phyloP scores from a whole-genome alignment of 148 eudicot species.

The Cornus controversa region DNA sequence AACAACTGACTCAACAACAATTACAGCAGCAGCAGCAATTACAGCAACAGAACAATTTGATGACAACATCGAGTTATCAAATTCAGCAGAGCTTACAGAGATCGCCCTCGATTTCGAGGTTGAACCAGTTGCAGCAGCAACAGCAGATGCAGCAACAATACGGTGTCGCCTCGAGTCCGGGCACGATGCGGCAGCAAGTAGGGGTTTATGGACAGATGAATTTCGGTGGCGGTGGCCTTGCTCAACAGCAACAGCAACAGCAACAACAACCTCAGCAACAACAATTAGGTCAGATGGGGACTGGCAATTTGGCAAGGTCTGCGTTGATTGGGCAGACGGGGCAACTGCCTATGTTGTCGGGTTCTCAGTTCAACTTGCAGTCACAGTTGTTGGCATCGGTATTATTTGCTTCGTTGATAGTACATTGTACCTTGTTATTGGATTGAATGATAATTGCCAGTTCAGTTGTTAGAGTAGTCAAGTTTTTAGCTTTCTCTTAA shows the following conservation, averaged over 20 bases:
- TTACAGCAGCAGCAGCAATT: slow-evolving; percentile 31
- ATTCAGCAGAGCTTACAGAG: slow-evolving; percentile 33
- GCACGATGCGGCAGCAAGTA: slow-evolving; percentile 43
- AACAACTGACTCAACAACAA: slow-evolving; percentile 23
- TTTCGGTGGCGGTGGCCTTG: slow-evolving; percentile 46
- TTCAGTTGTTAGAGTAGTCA: neutral
- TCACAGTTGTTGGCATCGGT: slow-evolving; percentile 70
- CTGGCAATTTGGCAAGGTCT: slow-evolving; percentile 54
- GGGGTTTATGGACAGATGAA: slow-evolving; percentile 60
- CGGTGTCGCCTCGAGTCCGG: slow-evolving; percentile 28
- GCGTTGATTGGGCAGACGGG: slow-evolving; percentile 56
- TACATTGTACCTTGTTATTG: neutral
- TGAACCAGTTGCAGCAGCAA: slow-evolving; percentile 28
- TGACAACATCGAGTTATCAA: slow-evolving; percentile 22
- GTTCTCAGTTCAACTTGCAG: slow-evolving; percentile 62
- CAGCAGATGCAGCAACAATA: slow-evolving; percentile 26
- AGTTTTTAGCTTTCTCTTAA: neutral
- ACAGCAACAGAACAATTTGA: slow-evolving; percentile 31
- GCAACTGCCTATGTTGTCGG: slow-evolving; percentile 52
- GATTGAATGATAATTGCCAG: neutral
- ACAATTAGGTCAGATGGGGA: slow-evolving; percentile 39
- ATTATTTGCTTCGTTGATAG: slow-evolving; percentile 10
- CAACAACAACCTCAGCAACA: slow-evolving; percentile 34
- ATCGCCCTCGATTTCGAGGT: slow-evolving; percentile 27
- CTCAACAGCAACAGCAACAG: slow-evolving; percentile 44